Base-by-base conservation (phyloP, 768 basidiomycete genomes). In the Amanita rubescens region DNA sequence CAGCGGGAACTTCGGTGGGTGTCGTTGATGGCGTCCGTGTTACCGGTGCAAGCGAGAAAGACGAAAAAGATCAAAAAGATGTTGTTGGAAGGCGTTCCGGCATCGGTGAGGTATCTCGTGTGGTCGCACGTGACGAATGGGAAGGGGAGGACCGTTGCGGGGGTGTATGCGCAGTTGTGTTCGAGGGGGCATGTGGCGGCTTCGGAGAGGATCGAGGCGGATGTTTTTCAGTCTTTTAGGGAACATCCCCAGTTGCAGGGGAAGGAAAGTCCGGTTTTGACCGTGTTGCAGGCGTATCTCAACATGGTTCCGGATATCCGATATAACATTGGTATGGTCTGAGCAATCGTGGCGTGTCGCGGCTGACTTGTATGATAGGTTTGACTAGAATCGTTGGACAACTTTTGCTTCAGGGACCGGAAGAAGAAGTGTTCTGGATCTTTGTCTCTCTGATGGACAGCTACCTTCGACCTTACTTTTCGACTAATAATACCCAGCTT, bases 391-490 rank as follows among this genome's bases (percentile, higher is more conserved):
- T 91, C 49, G 79, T 83, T 19, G 87, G 87, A 1, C 83, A 89
- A 57, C 68, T 92, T 43, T 68, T 92, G 0, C 67, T 85, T 8
- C 81, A 87, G 44, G 80, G 87, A 0, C 90, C 90, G 0, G 90
- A 93, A 57, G 90, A 93, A 63, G 90, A 93, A 58, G 90, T 87
- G 0, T 93, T 93, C 65, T 93, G 90, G 90, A 91, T 87, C 17
- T 91, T 92, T 63, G 76, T 88, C 1, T 89, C 88, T 2, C 69
- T 92, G 58, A 93, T 93, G 90, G 88, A 92, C 59, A 77, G 79
- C 1, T 83, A 90, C 58, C 71, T 91, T n/a, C 84, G 90, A 1
- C 73, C 83, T 0, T 90, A 90, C 65, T 93, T 90, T 63, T 79
- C 84, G 34, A 61, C 75, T 3, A 75, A 68, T 47, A 69, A 75